These are phyloP conservation scores for Filobasidium wieringae DNA, from an alignment of 768 basidiomycete genomes.

Conservation along the genomic window DNA sequence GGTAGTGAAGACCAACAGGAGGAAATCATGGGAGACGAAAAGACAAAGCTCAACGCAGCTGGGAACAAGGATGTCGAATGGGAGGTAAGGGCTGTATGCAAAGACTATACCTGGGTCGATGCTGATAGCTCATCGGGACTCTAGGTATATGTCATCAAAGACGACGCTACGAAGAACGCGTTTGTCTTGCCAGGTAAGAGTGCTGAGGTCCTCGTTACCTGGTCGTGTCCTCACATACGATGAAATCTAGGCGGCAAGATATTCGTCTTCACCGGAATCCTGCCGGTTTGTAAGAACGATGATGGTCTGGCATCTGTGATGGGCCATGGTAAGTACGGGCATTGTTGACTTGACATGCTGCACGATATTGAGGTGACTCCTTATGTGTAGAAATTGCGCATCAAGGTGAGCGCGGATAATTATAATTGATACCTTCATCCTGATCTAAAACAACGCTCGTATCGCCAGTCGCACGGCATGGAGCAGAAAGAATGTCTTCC, in stretches of 20 bases:
- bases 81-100: conserved; percentile 29
- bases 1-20: conserved; percentile 25
- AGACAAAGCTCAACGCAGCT: not conserved
- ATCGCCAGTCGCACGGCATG: conserved; percentile 38
- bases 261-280: conserved; percentile 77
- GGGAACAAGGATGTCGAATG: conserved; percentile 31
- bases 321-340: conserved; percentile 57
- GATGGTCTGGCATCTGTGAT: conserved; percentile 73
- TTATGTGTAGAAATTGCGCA: conserved; percentile 58
- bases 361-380: not conserved
- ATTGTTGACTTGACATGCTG: not conserved
- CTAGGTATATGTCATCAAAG: conserved; percentile 69
- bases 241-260: conserved; percentile 50
- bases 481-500: conserved; percentile 40
- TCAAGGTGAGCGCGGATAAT: conserved; percentile 44
- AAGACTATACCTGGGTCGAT: conserved; percentile 17
- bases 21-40: conserved; percentile 11
- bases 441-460: not conserved
- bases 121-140: not conserved
- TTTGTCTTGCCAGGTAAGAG: conserved; percentile 58
- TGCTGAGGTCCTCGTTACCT: not conserved
- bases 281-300: conserved; percentile 65
- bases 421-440: conserved; percentile 25
- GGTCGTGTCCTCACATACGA: not conserved
- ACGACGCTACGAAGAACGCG: conserved; percentile 60